Conservation (phyloP, 73 alveolate species). For the Blepharisma stoltei region DNA sequence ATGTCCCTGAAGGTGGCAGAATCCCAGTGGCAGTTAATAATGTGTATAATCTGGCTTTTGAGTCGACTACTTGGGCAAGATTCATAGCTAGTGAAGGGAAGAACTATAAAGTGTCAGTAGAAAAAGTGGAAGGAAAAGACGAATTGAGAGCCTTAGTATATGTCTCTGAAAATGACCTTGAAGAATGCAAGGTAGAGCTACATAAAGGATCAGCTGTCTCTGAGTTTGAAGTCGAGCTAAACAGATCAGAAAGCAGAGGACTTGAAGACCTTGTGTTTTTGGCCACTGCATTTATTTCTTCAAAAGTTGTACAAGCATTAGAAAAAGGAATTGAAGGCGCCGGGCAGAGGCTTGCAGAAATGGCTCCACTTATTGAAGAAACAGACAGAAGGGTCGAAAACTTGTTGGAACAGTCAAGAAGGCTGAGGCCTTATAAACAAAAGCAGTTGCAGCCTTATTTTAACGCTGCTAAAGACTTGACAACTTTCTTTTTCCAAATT, state of each 20-base stretch:
- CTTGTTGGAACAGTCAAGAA: not conserved
- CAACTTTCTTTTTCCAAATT: not conserved
- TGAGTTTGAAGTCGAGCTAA: not conserved
- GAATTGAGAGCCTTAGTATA: not conserved
- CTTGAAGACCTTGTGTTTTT: not conserved
- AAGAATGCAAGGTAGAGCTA: not conserved
- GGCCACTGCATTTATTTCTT: not conserved
- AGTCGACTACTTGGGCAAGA: not conserved
- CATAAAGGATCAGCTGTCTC: not conserved
- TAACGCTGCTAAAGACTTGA: not conserved
- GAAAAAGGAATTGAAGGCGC: slow-evolving; percentile 8
- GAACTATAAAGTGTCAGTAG: not conserved
- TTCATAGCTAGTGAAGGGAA: slow-evolving; percentile 8
- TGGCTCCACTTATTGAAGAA: not conserved
- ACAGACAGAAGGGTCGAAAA: not conserved
- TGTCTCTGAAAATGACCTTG: slow-evolving; percentile 9
- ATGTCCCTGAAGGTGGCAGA: slow-evolving; percentile 26
- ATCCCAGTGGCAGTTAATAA: slow-evolving; percentile 25
- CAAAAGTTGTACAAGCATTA: not conserved
- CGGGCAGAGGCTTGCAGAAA: not conserved
- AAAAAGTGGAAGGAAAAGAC: not conserved
- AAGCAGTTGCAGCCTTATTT: not conserved
- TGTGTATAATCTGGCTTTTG: not conserved
- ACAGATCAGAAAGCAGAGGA: not conserved
- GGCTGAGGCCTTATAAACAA: not conserved